A percentile compares a stretch with the other conserved stretches of the same genome.
Evolutionary conservation across 495 filamentous ascomycete genomes (phyloP).

Genomic region (Tuber indicum): DNA sequence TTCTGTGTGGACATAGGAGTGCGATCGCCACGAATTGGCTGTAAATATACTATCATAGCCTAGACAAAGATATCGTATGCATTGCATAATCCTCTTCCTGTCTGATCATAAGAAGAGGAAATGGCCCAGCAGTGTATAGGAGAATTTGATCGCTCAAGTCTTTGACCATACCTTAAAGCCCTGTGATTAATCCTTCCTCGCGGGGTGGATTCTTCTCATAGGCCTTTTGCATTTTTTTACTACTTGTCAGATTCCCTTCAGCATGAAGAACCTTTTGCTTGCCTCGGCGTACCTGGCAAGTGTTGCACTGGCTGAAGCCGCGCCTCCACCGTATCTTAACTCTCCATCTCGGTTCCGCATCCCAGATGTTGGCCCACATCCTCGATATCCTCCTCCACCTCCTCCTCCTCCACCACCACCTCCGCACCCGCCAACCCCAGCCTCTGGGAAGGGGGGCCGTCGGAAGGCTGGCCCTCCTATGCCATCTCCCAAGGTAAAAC

Average conservation of each 20-base stretch:
- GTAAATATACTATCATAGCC: not conserved
- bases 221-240: not conserved
- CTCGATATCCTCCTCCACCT: not conserved
- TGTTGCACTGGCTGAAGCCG: not conserved
- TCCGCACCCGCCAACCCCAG: not conserved
- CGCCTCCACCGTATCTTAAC: not conserved
- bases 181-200: slow-evolving; percentile 2
- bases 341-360: not conserved
- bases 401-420: not conserved
- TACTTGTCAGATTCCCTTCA: not conserved
- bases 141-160: not conserved
- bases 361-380: not conserved
- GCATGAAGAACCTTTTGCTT: not conserved
- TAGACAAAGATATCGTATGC: not conserved
- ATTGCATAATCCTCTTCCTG: not conserved
- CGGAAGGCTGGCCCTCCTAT: not conserved
- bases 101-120: not conserved
- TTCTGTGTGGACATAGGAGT: not conserved
- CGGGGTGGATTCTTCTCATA: not conserved
- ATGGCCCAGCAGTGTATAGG: not conserved
- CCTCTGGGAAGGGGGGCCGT: not conserved
- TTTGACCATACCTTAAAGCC: not conserved
- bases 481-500: not conserved
- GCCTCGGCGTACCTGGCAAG: not conserved
- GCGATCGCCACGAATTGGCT: not conserved